Base-by-base conservation (phyloP, 202 grass and related monocot species). In the Elaeis oleifera region DNA sequence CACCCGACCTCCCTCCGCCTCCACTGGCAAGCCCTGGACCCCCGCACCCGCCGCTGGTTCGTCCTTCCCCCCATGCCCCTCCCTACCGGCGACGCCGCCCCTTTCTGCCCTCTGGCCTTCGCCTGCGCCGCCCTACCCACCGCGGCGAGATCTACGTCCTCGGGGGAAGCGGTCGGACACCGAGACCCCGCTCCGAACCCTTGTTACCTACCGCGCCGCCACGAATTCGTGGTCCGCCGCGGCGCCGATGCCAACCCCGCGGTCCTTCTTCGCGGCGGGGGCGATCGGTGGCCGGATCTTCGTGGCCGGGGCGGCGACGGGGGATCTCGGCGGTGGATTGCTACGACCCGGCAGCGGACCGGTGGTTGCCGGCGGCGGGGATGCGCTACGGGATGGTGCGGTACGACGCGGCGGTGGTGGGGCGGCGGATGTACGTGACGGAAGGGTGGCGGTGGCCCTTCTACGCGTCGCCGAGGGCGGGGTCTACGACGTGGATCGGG, bases 401-500 rank as follows among this genome's bases (percentile, higher is more conserved):
- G 51, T 73, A 73, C 59, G 51, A 51, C 52, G 78, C 36, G 11
- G 36, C 36, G 24, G 86, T 81, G 50, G 74, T 77, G 3, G 79
- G 81, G 0, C 82, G 84, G 9, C 61, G 50, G 61, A 80, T 97
- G 63, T 97, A 97, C 75, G 84, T 97, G 66, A 97, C 94, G 53
- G 94, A 97, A 28, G 94, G 94, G 2, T 97, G 94, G 94, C 77
- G 82, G 26, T 97, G 94, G 94, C 94, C 94, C 61, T 97, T 97
- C 74, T 84, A 97, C 82, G 81, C 64, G 36, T 72, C 82, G 31
- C 94, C 94, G 17, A 71, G 88, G 2, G 88, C 82, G 20, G 88
- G 2, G 82, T 86, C n/a, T 97, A 92, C 61, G 82, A 97, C 63
- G 79, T 85, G 5, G 75, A 75, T 9, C 39, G 73, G n/a, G 77